Percentiles rank a stretch among this genome's conserved stretches.
These are phyloP conservation scores for Penicillium sp. DNA, from an alignment of 2,329 filamentous ascomycete genomes.

Conservation along the genomic window DNA sequence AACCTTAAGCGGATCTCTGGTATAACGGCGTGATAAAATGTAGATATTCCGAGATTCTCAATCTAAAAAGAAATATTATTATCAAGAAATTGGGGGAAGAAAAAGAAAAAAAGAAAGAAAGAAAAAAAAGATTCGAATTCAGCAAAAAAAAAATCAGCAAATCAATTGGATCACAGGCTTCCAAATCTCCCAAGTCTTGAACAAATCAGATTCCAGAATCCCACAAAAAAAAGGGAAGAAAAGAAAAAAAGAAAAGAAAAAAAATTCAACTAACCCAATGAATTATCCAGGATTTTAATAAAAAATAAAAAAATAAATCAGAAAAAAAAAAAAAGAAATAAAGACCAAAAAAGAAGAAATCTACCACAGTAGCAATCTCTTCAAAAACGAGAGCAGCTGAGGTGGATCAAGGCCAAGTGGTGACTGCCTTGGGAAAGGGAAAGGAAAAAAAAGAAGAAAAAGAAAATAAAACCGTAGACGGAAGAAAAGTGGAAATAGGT, in stretches of 20 bases:
- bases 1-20: constrained; percentile 26
- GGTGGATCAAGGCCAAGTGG: constrained; percentile 4
- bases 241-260: background rate
- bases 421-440: background rate
- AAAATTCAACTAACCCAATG: constrained; percentile 6
- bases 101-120: background rate
- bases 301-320: background rate
- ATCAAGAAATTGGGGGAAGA: background rate
- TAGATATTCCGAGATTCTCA: background rate
- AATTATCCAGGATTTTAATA: background rate
- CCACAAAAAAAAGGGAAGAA: constrained; percentile 4
- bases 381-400: constrained; percentile 4
- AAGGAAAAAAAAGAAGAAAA: background rate
- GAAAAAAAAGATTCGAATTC: background rate
- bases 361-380: constrained; percentile 5
- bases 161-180: constrained; percentile 10
- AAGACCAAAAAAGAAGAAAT: constrained; percentile 7
- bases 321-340: background rate
- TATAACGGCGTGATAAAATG: background rate
- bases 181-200: constrained; percentile 3
- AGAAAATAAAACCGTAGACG: background rate
- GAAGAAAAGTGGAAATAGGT: constrained; percentile 15
- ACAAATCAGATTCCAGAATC: constrained; percentile 11
- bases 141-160: constrained; percentile 8
- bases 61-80: background rate